These are phyloP conservation scores for Amaranthus tricolor DNA, from an alignment of 179 eudicot species.

Conservation along the genomic window DNA sequence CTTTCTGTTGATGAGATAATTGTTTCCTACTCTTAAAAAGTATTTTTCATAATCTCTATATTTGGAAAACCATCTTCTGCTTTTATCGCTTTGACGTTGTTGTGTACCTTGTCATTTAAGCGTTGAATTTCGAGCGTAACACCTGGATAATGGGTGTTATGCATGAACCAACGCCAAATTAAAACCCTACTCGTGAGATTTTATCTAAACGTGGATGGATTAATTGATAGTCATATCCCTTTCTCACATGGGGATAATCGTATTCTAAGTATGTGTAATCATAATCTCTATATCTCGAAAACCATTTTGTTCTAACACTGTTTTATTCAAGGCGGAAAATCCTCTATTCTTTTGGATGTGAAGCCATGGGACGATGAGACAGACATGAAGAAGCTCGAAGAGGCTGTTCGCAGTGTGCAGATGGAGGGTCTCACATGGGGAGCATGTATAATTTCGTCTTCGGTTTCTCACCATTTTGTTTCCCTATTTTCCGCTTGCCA, in stretches of 20 bases:
- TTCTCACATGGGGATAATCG: background rate
- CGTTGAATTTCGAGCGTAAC: slow-evolving; percentile 17
- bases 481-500: background rate
- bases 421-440: slow-evolving; percentile 93
- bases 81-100: no score
- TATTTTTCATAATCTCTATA: no score
- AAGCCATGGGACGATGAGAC: slow-evolving; percentile 99
- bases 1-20: slow-evolving; percentile 1
- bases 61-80: no score
- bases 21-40: background rate
- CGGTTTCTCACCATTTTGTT: background rate
- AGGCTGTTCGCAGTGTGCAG: slow-evolving; percentile 79
- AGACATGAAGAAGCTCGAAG: slow-evolving; percentile 96
- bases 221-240: slow-evolving; percentile 1
- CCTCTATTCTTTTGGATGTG: slow-evolving; percentile 91
- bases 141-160: slow-evolving; percentile 20
- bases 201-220: background rate
- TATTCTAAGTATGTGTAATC: background rate
- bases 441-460: slow-evolving; percentile 58
- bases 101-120: background rate
- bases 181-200: slow-evolving; percentile 13
- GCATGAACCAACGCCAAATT: slow-evolving; percentile 22
- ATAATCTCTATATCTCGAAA: background rate
- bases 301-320: background rate
- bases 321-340: slow-evolving; percentile 72